These are phyloP conservation scores for Emmonsiellopsis sp. DNA, from an alignment of 2,329 filamentous ascomycete genomes.

Conservation along the genomic window DNA sequence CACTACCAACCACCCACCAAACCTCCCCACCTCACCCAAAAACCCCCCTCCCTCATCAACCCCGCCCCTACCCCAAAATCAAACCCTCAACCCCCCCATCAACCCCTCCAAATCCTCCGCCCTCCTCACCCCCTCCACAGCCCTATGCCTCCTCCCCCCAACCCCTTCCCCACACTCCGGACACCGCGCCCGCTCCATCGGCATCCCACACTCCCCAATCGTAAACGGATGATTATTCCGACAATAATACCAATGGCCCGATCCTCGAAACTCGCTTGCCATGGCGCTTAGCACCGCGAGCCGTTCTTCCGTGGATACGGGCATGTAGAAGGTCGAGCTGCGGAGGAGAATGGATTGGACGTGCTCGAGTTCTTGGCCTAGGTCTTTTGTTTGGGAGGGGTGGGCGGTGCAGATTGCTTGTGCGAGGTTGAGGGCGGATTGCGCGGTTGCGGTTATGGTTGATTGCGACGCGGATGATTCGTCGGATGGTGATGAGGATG, in stretches of 20 bases:
- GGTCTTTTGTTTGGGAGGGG: conserved; percentile 20
- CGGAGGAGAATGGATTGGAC: conserved; percentile 36
- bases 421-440: conserved; percentile 15
- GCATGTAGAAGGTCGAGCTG: conserved; percentile 38
- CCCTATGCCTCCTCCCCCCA: conserved; percentile 44
- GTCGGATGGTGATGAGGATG: no score
- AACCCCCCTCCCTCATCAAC: no score
- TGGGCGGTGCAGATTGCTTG: conserved; percentile 17
- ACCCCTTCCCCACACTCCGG: conserved; percentile 52
- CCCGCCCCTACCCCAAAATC: no score
- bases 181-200: conserved; percentile 52
- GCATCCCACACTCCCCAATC: conserved; percentile 57
- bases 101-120: no score
- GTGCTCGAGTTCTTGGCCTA: conserved; percentile 39
- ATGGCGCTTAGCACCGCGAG: conserved; percentile 44
- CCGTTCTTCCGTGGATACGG: conserved; percentile 43
- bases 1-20: no score
- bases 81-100: no score
- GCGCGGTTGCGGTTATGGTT: no score
- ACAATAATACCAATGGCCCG: conserved; percentile 35
- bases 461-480: no score
- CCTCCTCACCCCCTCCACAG: conserved; percentile 41
- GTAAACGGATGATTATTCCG: conserved; percentile 43
- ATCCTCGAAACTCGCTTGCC: conserved; percentile 40
- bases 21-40: no score